Conservation (phyloP, 805 yeast genomes). For the Ogataea sp. region DNA sequence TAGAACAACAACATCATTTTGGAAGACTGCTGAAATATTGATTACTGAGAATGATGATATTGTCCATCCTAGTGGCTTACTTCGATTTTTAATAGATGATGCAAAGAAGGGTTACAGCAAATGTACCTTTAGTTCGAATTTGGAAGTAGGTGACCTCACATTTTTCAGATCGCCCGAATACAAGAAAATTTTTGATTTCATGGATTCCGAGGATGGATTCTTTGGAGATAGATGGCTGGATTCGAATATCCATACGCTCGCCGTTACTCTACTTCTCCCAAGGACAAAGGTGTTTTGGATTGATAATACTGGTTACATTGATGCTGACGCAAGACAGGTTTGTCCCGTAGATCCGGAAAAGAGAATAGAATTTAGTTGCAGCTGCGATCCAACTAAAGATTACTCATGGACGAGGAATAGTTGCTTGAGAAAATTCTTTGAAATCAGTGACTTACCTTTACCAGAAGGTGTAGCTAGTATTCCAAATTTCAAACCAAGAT, state of each 20-base stretch:
- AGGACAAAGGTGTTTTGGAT: slow-evolving; percentile 44
- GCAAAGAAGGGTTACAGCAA: slow-evolving; percentile 29
- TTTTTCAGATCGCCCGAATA: slow-evolving; percentile 42
- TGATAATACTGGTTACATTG: slow-evolving; percentile 25
- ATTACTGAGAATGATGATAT: slow-evolving; percentile 31
- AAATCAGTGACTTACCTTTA: slow-evolving; percentile 9
- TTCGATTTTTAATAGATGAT: slow-evolving; percentile 33
- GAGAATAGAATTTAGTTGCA: slow-evolving; percentile 12
- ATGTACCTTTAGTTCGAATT: slow-evolving; percentile 56
- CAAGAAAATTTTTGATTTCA: slow-evolving; percentile 32
- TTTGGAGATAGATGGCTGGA: slow-evolving; percentile 58
- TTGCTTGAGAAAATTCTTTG: slow-evolving; percentile 36
- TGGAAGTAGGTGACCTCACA: slow-evolving; percentile 45
- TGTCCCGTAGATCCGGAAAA: slow-evolving; percentile 12
- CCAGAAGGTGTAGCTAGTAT: slow-evolving; percentile 11
- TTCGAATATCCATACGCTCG: slow-evolving; percentile 36
- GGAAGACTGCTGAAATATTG: slow-evolving; percentile 36
- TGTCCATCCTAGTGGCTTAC: slow-evolving; percentile 31
- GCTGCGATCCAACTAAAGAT: slow-evolving; percentile 16
- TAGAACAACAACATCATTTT: slow-evolving; percentile 21
- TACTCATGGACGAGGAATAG: slow-evolving; percentile 42
- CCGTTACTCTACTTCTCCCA: slow-evolving; percentile 29
- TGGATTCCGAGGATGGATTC: slow-evolving; percentile 44
- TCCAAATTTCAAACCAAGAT: background rate
- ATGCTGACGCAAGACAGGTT: slow-evolving; percentile 6